These are phyloP conservation scores for Aspergillus sojae DNA, from an alignment of 2,329 filamentous ascomycete genomes.

Conservation along the genomic window DNA sequence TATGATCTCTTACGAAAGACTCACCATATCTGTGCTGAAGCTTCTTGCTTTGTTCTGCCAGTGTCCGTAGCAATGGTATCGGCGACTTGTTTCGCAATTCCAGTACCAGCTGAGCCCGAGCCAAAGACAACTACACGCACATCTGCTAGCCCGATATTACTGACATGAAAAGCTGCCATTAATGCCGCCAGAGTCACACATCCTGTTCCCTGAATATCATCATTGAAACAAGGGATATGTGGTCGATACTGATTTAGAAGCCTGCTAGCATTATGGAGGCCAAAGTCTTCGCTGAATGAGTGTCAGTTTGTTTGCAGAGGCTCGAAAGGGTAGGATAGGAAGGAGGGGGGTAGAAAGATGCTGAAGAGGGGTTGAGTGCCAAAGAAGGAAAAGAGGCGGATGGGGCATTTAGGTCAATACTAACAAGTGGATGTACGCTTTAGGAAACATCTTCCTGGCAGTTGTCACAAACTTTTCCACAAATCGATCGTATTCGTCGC, in stretches of 20 bases:
- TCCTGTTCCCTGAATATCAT: slow-evolving; percentile 87
- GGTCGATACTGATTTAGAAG: slow-evolving; percentile 76
- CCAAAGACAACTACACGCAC: slow-evolving; percentile 76
- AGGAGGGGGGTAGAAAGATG: neutral
- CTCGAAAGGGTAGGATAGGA: no score
- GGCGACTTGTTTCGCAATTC: slow-evolving; percentile 81
- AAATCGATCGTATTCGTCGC: slow-evolving; percentile 74
- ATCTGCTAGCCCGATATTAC: slow-evolving; percentile 66
- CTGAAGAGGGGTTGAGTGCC: neutral
- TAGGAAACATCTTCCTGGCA: slow-evolving; percentile 71
- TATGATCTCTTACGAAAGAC: neutral
- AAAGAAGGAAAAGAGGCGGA: neutral
- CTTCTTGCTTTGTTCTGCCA: slow-evolving; percentile 70
- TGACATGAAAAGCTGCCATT: slow-evolving; percentile 73
- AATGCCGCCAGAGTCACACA: slow-evolving; percentile 85
- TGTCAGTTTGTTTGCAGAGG: neutral
- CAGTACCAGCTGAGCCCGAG: slow-evolving; percentile 77
- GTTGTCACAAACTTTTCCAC: slow-evolving; percentile 73
- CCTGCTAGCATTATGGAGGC: slow-evolving; percentile 72
- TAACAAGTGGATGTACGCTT: slow-evolving; percentile 79
- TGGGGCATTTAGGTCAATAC: neutral
- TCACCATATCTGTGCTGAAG: slow-evolving; percentile 76
- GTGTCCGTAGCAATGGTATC: slow-evolving; percentile 75
- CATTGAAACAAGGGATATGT: slow-evolving; percentile 82
- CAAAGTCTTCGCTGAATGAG: slow-evolving; percentile 71